These are phyloP conservation scores for Diutina scorzettiae DNA, from an alignment of 1,139 yeast species.

Conservation along the genomic window DNA sequence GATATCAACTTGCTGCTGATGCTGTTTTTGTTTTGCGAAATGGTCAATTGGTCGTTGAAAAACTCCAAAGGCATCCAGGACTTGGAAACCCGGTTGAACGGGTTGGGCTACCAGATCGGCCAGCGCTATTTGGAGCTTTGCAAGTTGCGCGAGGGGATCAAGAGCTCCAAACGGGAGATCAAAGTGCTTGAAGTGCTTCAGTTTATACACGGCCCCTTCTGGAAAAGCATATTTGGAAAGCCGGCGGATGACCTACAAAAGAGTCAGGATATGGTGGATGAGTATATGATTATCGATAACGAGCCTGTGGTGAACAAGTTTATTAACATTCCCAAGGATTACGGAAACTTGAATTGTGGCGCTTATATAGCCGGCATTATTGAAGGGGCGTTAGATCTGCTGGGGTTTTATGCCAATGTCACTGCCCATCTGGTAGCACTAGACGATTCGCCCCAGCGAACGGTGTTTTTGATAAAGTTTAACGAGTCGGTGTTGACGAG, in stretches of 20 bases:
- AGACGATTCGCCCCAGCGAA: conserved; percentile 51
- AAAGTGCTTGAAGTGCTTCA: conserved; percentile 70
- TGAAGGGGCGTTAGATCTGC: conserved; percentile 77
- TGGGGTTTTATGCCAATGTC: conserved; percentile 73
- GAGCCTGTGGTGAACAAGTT: conserved; percentile 66
- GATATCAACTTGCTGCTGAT: conserved; percentile 60
- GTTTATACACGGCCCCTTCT: conserved; percentile 69
- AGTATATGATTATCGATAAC: conserved; percentile 80
- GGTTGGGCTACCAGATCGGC: conserved; percentile 61
- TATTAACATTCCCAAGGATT: conserved; percentile 71
- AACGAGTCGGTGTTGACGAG: conserved; percentile 46
- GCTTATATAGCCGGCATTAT: conserved; percentile 87
- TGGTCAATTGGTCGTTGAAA: conserved; percentile 54
- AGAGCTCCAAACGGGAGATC: conserved; percentile 57
- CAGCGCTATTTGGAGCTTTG: conserved; percentile 31
- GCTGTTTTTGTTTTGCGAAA: conserved; percentile 61
- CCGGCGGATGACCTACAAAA: conserved; percentile 81
- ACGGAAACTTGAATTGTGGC: conserved; percentile 68
- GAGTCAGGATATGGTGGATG: conserved; percentile 70
- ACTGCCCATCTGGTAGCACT: conserved; percentile 79
- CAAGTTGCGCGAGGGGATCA: conserved; percentile 42
- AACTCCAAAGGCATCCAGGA: conserved; percentile 64
- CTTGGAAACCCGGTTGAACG: conserved; percentile 62
- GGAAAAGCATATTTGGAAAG: conserved; percentile 76
- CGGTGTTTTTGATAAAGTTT: conserved; percentile 77